phyloP scores from a whole-genome alignment of 805 yeast genomes.

The Martiniozyma abietophila region DNA sequence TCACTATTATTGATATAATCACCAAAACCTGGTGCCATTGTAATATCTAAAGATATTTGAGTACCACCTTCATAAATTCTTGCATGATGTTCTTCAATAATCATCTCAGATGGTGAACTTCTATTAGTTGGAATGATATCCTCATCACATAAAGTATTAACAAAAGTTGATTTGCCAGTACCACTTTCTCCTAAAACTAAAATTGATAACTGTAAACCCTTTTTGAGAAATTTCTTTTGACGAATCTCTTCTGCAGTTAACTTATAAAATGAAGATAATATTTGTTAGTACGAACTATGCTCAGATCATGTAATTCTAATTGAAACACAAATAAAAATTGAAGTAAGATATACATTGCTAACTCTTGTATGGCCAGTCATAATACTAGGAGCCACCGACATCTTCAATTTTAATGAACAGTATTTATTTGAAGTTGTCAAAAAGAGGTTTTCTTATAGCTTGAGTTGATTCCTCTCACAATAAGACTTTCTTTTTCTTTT shows the following conservation, averaged over 20 bases:
- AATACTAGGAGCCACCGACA: too few relatives aligned
- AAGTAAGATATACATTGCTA: too few relatives aligned
- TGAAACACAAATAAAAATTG: too few relatives aligned
- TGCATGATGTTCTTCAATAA: slow-evolving; percentile 26
- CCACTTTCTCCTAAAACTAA: slow-evolving; percentile 51
- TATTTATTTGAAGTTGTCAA: too few relatives aligned
- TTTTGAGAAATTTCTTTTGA: slow-evolving; percentile 39
- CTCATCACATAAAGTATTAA: slow-evolving; percentile 68
- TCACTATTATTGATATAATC: slow-evolving; percentile 54
- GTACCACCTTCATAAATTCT: slow-evolving; percentile 35
- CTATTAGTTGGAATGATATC: slow-evolving; percentile 33
- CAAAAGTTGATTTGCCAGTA: slow-evolving; percentile 67
- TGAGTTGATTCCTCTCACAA: too few relatives aligned
- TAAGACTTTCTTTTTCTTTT: too few relatives aligned
- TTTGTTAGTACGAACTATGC: too few relatives aligned
- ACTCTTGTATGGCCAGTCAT: too few relatives aligned
- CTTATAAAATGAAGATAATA: too few relatives aligned
- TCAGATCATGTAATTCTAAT: too few relatives aligned
- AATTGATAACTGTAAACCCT: slow-evolving; percentile 39
- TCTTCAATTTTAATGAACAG: too few relatives aligned
- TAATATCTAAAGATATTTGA: slow-evolving; percentile 51
- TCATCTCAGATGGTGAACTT: slow-evolving; percentile 26
- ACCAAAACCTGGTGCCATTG: slow-evolving; percentile 66
- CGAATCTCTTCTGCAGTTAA: slow-evolving; percentile 27
- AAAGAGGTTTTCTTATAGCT: too few relatives aligned